Conservation (phyloP, 2,329 filamentous ascomycete genomes). For the Emergomyces africanus region DNA sequence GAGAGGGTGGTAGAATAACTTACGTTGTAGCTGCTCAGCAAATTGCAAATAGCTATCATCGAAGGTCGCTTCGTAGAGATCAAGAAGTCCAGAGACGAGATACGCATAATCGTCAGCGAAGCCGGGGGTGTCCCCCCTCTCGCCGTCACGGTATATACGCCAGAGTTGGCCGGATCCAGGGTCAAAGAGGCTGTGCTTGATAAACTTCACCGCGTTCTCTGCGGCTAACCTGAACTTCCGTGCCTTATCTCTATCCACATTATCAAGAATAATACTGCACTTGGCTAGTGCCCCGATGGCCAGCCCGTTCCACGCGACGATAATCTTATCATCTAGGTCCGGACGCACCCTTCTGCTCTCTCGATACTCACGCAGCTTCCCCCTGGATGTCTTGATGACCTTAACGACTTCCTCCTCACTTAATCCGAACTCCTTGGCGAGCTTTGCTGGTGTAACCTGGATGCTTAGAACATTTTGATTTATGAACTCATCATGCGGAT, state of each 20-base stretch:
- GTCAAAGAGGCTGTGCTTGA: constrained; percentile 63
- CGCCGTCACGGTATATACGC: constrained; percentile 57
- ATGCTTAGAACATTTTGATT: constrained; percentile 82
- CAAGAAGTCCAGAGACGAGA: constrained; percentile 66
- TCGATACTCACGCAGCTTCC: constrained; percentile 57
- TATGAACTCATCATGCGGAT: constrained; percentile 87
- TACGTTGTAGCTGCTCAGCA: constrained; percentile 68
- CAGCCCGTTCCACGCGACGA: constrained; percentile 79
- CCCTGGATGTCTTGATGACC: constrained; percentile 53
- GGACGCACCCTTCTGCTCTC: constrained; percentile 64
- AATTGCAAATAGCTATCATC: constrained; percentile 65
- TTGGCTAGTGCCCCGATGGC: constrained; percentile 73
- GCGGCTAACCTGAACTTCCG: constrained; percentile 53
- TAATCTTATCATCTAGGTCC: constrained; percentile 73
- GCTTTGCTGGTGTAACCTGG: constrained; percentile 50
- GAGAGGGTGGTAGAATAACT: constrained; percentile 15
- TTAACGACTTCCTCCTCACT: constrained; percentile 54
- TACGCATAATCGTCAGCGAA: constrained; percentile 96
- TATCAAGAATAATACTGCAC: constrained; percentile 54
- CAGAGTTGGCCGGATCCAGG: constrained; percentile 48
- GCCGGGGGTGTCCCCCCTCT: constrained; percentile 51
- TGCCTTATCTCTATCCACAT: constrained; percentile 45
- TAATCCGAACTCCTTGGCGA: constrained; percentile 64
- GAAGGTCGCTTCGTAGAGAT: constrained; percentile 72
- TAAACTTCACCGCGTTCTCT: constrained; percentile 55